A percentile compares a stretch with the other conserved stretches of the same genome.
phyloP scores from a whole-genome alignment of 108 stramenopile genomes.

The Cyclostephanos invisitatus region DNA sequence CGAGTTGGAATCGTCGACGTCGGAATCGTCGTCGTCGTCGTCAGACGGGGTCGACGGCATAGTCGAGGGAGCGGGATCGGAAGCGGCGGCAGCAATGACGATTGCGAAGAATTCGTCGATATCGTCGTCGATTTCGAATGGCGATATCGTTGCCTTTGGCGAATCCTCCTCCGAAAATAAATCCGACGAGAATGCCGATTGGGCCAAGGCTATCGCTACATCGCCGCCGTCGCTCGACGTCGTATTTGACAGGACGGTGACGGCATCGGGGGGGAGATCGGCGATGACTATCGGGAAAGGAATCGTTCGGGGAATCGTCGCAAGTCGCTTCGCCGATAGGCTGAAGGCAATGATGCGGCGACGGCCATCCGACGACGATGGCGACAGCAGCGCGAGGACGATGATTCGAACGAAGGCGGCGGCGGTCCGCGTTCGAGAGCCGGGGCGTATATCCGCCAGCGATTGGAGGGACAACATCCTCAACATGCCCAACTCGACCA shows the following conservation, averaged over 20 bases:
- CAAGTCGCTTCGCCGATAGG: not conserved
- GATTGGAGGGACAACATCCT: slow-evolving; percentile 93
- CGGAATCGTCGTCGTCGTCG: not conserved
- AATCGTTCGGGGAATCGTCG: too few relatives aligned
- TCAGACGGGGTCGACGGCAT: not conserved
- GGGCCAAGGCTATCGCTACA: not conserved
- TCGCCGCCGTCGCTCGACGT: not conserved
- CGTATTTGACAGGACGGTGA: not conserved
- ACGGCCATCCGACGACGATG: slow-evolving; percentile 11
- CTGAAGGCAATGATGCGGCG: not conserved
- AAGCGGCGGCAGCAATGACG: not conserved
- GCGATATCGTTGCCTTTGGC: not conserved
- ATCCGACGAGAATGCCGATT: not conserved
- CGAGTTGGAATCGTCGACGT: not conserved
- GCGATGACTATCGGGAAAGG: too few relatives aligned
- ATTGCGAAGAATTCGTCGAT: not conserved
- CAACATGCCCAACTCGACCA: slow-evolving; percentile 77
- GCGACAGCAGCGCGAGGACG: slow-evolving; percentile 19
- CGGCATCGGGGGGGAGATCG: not conserved
- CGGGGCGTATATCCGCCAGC: slow-evolving; percentile 55
- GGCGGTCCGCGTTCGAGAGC: slow-evolving; percentile 18
- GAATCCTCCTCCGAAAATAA: not conserved
- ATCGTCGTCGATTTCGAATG: not conserved
- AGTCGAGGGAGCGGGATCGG: not conserved
- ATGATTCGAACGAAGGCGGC: slow-evolving; percentile 19